phyloP scores from a whole-genome alignment of 2,329 filamentous ascomycete genomes.

The Coniochaeta prunicola region DNA sequence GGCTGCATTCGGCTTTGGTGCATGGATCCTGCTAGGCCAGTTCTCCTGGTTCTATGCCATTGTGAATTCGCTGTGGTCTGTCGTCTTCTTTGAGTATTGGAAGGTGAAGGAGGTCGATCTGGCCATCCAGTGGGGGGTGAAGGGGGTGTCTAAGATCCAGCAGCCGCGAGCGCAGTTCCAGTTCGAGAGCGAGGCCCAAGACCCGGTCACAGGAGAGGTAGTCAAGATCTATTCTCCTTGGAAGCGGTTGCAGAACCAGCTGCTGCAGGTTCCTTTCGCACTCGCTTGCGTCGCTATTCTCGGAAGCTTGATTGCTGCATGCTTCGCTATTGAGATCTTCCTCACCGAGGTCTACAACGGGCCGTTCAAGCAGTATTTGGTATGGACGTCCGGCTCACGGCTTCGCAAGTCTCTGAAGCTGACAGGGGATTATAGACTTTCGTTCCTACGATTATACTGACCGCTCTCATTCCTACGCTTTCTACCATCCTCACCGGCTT shows the following conservation, averaged over 20 bases:
- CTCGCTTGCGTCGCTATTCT: constrained; percentile 64
- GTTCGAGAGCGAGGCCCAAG: constrained; percentile 68
- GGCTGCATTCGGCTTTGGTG: constrained; percentile 65
- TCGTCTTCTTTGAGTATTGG: constrained; percentile 92
- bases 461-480: constrained; percentile 70
- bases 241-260: constrained; percentile 68
- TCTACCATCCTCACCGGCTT: constrained; percentile 67
- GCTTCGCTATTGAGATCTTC: constrained; percentile 92
- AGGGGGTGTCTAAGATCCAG: constrained; percentile 76
- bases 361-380: constrained; percentile 76
- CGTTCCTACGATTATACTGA: constrained; percentile 82
- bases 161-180: constrained; percentile 69
- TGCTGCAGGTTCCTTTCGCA: constrained; percentile 80
- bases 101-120: constrained; percentile 87
- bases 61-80: constrained; percentile 75
- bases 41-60: constrained; percentile 79
- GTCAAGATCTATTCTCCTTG: constrained; percentile 68
- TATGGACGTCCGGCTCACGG: constrained; percentile 32
- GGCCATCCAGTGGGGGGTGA: constrained; percentile 80
- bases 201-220: constrained; percentile 75
- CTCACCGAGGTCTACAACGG: constrained; percentile 91
- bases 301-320: constrained; percentile 74
- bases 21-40: constrained; percentile 76
- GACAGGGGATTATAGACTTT: constrained; percentile 52
- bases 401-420: neutral